These are phyloP conservation scores for Aspergillus terreus DNA, from an alignment of 2,329 filamentous ascomycete genomes.

Conservation along the genomic window DNA sequence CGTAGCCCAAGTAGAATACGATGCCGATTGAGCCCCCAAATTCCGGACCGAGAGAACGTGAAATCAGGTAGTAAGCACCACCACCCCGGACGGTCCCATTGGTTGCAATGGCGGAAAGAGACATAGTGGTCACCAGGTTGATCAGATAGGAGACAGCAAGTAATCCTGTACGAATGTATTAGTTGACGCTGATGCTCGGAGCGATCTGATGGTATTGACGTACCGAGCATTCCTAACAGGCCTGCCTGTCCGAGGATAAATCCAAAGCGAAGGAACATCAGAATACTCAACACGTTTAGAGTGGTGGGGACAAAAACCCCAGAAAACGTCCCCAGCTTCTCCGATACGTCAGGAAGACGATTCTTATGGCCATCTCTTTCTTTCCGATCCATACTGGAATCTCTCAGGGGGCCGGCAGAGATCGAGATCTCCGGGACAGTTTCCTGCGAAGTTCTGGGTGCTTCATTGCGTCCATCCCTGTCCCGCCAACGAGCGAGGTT, in stretches of 20 bases:
- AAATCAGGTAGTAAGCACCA: conserved; percentile 86
- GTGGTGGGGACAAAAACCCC: conserved; percentile 87
- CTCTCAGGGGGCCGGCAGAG: conserved; percentile 20
- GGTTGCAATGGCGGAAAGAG: conserved; percentile 81
- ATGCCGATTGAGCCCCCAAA: conserved; percentile 86
- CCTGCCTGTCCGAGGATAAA: conserved; percentile 79
- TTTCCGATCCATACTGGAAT: conserved; percentile 29
- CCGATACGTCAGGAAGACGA: conserved; percentile 28
- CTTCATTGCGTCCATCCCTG: conserved; percentile 9
- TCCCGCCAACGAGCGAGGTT: conserved; percentile 25
- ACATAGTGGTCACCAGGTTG: conserved; percentile 79
- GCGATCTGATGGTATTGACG: conserved; percentile 18
- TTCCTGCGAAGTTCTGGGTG: conserved; percentile 8
- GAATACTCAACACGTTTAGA: conserved; percentile 81
- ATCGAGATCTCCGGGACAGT: conserved; percentile 10
- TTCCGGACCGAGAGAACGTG: conserved; percentile 77
- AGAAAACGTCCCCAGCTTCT: conserved; percentile 72
- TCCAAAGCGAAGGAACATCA: conserved; percentile 89
- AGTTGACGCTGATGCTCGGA: conserved; percentile 3
- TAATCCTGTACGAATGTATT: conserved; percentile 52
- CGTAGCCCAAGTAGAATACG: conserved; percentile 86
- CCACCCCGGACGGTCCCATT: conserved; percentile 86
- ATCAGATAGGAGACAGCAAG: conserved; percentile 73
- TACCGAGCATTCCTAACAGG: conserved; percentile 74
- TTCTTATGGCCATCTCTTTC: conserved; percentile 25